Evolutionary conservation across 2,329 filamentous ascomycete genomes (phyloP).

Genomic region (Fusarium decemcellulare): DNA sequence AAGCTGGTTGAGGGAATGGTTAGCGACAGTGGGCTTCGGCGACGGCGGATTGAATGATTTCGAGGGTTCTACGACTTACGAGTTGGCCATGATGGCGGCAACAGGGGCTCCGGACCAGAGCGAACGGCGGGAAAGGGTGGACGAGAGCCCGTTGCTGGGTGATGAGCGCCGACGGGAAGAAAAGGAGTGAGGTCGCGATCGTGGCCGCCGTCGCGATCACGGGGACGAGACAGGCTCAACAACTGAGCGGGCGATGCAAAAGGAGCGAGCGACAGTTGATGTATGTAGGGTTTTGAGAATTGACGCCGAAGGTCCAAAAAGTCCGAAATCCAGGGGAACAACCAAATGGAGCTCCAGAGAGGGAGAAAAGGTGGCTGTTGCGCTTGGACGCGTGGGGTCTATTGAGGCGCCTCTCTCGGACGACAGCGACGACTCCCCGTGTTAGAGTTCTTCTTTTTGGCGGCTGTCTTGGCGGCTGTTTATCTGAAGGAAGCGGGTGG

Average conservation of each 20-base stretch:
- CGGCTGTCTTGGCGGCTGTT: slow-evolving; percentile 13
- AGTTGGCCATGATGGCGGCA: slow-evolving; percentile 48
- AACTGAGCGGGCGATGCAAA: slow-evolving; percentile 17
- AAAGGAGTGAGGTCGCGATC: slow-evolving; percentile 20
- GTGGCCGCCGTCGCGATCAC: slow-evolving; percentile 36
- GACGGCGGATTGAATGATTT: background rate
- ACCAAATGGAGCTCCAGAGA: slow-evolving; percentile 36
- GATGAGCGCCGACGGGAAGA: slow-evolving; percentile 20
- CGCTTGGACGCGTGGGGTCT: slow-evolving; percentile 47
- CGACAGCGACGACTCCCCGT: background rate
- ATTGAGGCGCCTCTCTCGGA: slow-evolving; percentile 19
- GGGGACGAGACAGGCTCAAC: slow-evolving; percentile 16
- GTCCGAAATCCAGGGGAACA: slow-evolving; percentile 43
- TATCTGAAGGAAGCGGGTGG: background rate
- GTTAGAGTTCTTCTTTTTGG: slow-evolving; percentile 6
- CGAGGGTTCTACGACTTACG: slow-evolving; percentile 42
- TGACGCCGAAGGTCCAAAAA: slow-evolving; percentile 41
- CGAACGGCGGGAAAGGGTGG: slow-evolving; percentile 33
- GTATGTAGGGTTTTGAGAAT: slow-evolving; percentile 28
- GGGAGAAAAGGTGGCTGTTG: slow-evolving; percentile 42
- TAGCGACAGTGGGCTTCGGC: slow-evolving; percentile 25
- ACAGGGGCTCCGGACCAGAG: slow-evolving; percentile 38
- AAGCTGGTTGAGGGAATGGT: slow-evolving; percentile 61
- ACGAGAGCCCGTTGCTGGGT: slow-evolving; percentile 34
- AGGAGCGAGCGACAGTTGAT: slow-evolving; percentile 27